Base-by-base conservation (phyloP, 75 land plant genomes). In the Chamaecyparis obtusa region DNA sequence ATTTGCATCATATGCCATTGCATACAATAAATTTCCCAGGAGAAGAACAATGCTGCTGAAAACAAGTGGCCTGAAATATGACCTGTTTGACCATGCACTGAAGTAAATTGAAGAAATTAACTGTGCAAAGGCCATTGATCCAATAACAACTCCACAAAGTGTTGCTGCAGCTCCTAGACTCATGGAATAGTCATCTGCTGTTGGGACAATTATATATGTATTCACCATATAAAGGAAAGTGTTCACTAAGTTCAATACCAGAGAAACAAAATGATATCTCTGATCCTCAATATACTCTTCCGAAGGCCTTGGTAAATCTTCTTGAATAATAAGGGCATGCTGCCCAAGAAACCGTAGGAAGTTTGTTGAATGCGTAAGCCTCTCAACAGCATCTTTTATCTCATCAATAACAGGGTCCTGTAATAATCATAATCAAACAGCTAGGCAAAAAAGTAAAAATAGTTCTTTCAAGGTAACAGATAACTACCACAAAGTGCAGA, bases 191-290 rank as follows among this genome's bases (percentile, higher is more conserved):
- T 96, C 89, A 86, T 97, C 99, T 82, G 99, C 99, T 57, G 99
- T 95, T 48, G 99, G 99, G 39, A 97, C 98, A 72, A 97, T 90
- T 37, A 97, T 95, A 78, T 97, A 97, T 77, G 99, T 95, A 76
- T 97, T 97, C 86, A 97, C 97, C 99, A 97, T 97, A 83, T 97
- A 97, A 13, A 97, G 91, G 75, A 96, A 98, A 3, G 99, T 96
- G 90, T 96, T 97, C 80, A 88, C 94, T 84, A 96, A 91, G 88
- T 97, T 97, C 87, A 97, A 88, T 3, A 97, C 32, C 71, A 97
- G 94, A 69, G 99, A 96, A 86, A 91, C 86, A 76, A 93, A 93
- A 87, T 96, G 92, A 72, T 94, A 97, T 87, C 88, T 85, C 85
- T 92, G 86, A 37, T 94, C 92, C 83, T 85, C 90, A 75, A 43